Evolutionary conservation across 1,139 yeast genomes (phyloP).

Genomic region (Suhomyces kunorum): DNA sequence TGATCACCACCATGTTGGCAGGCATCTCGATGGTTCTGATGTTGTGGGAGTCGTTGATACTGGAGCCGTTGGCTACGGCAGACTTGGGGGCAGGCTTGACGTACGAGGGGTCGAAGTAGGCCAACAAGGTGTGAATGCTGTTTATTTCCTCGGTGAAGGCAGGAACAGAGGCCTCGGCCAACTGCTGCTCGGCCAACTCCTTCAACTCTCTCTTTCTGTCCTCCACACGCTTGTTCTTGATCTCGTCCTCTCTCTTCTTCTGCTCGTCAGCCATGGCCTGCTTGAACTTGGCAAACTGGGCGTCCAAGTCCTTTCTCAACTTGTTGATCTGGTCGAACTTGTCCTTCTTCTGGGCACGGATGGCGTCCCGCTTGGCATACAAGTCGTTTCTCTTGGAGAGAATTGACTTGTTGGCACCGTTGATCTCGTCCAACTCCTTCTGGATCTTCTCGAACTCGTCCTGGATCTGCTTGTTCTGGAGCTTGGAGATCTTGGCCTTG

Average conservation of each 20-base stretch:
- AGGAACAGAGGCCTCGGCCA: constrained; percentile 73
- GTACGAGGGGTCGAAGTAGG: constrained; percentile 76
- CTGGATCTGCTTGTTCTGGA: constrained; percentile 66
- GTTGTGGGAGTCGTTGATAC: constrained; percentile 26
- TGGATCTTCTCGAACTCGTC: constrained; percentile 62
- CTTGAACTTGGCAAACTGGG: constrained; percentile 70
- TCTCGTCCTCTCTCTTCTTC: constrained; percentile 70
- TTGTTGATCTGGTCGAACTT: constrained; percentile 63
- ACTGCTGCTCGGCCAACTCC: constrained; percentile 65
- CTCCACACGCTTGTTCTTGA: constrained; percentile 53
- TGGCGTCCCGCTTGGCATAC: constrained; percentile 64
- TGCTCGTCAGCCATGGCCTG: constrained; percentile 68
- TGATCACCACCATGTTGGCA: constrained; percentile 62
- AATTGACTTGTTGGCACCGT: constrained; percentile 60
- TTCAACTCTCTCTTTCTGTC: constrained; percentile 64
- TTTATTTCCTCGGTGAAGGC: constrained; percentile 79
- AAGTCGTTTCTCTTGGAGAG: constrained; percentile 67
- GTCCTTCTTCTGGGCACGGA: constrained; percentile 70
- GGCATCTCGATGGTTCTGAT: constrained; percentile 61
- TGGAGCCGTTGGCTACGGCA: constrained; percentile 30
- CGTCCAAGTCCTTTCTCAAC: constrained; percentile 68
- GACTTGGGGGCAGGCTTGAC: constrained; percentile 56
- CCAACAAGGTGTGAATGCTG: constrained; percentile 69
- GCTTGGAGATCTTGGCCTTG: constrained; percentile 63
- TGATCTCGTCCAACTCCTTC: constrained; percentile 60